Evolutionary conservation across 768 basidiomycete genomes (phyloP).

Genomic region (Tylopilus subfusipes): DNA sequence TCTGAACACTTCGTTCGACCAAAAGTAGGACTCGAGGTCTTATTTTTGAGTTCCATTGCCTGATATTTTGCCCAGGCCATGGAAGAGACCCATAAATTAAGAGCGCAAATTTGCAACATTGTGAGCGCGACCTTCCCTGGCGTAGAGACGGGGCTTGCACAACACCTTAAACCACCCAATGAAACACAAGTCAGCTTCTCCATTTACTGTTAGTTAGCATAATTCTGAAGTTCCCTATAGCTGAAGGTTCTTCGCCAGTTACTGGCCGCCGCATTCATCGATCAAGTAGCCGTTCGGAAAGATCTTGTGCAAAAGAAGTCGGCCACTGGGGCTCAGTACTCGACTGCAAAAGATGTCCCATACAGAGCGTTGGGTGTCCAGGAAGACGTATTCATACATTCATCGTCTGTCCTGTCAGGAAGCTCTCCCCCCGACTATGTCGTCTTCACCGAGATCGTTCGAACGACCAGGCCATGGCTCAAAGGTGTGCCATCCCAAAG

Average conservation of each 20-base stretch:
- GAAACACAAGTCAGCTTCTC: constrained; percentile 60
- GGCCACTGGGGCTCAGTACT: constrained; percentile 61
- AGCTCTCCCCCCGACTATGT: constrained; percentile 79
- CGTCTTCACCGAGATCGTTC: constrained; percentile 77
- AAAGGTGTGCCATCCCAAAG: constrained; percentile 52
- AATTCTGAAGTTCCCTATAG: constrained; percentile 38
- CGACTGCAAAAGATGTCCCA: constrained; percentile 74
- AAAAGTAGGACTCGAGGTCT: constrained; percentile 54
- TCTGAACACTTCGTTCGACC: constrained; percentile 82
- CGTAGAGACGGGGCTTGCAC: constrained; percentile 54
- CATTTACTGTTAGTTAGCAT: background rate
- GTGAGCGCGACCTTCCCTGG: constrained; percentile 75
- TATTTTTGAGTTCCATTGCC: background rate
- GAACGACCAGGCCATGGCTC: constrained; percentile 70
- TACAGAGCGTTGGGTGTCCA: constrained; percentile 77
- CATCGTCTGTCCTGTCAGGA: constrained; percentile 75
- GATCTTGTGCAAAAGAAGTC: constrained; percentile 66
- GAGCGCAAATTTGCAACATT: constrained; percentile 83
- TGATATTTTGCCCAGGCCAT: constrained; percentile 62
- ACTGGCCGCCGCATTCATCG: constrained; percentile 85
- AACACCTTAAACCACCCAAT: constrained; percentile 71
- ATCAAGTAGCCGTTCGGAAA: constrained; percentile 90
- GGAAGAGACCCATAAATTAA: constrained; percentile 97
- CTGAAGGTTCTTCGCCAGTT: constrained; percentile 89
- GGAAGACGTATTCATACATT: constrained; percentile 92